phyloP scores from a whole-genome alignment of 192 early-diverging fungal species.

The Backusella australiensis region DNA sequence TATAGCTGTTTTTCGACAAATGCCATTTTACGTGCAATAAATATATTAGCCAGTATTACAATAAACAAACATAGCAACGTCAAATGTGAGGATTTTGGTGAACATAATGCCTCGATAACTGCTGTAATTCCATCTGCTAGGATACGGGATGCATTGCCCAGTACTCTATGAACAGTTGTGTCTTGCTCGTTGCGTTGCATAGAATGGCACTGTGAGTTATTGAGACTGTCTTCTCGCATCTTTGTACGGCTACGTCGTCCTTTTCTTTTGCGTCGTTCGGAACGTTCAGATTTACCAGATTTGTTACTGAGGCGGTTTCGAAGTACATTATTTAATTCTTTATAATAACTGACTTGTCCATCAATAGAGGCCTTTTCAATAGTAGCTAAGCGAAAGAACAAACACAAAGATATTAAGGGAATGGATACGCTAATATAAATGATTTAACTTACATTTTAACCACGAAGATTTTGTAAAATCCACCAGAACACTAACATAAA shows the following conservation, averaged over 20 bases:
- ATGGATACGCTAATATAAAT: background rate
- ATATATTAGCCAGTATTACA: conserved; percentile 9
- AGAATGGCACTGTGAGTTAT: background rate
- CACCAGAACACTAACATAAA: conserved; percentile 44
- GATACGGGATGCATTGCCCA: background rate
- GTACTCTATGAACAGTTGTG: background rate
- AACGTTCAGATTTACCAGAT: background rate
- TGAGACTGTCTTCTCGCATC: background rate
- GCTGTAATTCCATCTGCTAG: background rate
- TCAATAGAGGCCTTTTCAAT: conserved; percentile 54
- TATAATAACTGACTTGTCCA: conserved; percentile 46
- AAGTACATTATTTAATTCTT: conserved; percentile 35
- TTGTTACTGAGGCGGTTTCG: conserved; percentile 42
- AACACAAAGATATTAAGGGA: background rate
- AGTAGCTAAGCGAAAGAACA: conserved; percentile 25
- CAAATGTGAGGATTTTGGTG: background rate
- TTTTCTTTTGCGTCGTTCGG: background rate
- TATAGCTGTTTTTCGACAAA: conserved; percentile 6
- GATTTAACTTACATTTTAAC: conserved; percentile 40
- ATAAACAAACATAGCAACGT: background rate
- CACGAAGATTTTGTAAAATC: conserved; percentile 55
- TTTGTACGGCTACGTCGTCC: background rate
- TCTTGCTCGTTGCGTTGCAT: background rate
- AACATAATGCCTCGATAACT: background rate
- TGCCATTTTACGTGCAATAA: conserved; percentile 7